phyloP scores from a whole-genome alignment of 495 filamentous ascomycete genomes.

The Penicillium cataractarum region DNA sequence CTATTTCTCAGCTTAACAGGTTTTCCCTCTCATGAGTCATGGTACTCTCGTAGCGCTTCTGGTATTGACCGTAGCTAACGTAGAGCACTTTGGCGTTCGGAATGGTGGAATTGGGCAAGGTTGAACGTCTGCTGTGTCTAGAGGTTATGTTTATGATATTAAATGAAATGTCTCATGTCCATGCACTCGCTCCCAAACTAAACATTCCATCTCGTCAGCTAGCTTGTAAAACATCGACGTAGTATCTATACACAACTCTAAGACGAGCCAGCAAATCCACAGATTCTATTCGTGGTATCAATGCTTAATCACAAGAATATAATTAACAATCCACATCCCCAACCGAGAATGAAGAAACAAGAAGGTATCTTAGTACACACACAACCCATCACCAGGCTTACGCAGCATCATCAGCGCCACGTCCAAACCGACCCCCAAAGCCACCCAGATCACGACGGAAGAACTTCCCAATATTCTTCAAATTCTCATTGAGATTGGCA shows the following conservation, averaged over 20 bases:
- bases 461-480: slow-evolving; percentile 95
- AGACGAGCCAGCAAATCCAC: background rate
- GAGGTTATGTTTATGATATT: background rate
- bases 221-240: background rate
- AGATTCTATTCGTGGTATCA: slow-evolving; percentile 12
- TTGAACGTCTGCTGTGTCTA: background rate
- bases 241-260: background rate
- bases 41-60: slow-evolving; percentile 7
- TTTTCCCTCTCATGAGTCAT: slow-evolving; percentile 5
- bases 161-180: slow-evolving; percentile 5
- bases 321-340: background rate
- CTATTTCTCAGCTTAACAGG: slow-evolving; percentile 23
- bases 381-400: background rate
- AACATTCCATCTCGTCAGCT: background rate
- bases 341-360: slow-evolving; percentile 4
- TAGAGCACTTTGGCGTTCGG: background rate
- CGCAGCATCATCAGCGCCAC: slow-evolving; percentile 40
- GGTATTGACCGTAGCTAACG: slow-evolving; percentile 1
- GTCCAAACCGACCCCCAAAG: slow-evolving; percentile 74
- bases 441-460: slow-evolving; percentile 87
- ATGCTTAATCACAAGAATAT: background rate
- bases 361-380: background rate
- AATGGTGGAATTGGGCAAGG: background rate
- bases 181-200: background rate
- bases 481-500: slow-evolving; percentile 80